Evolutionary conservation across 2,329 filamentous ascomycete genomes (phyloP).

Genomic region (Apiospora malaysiana): DNA sequence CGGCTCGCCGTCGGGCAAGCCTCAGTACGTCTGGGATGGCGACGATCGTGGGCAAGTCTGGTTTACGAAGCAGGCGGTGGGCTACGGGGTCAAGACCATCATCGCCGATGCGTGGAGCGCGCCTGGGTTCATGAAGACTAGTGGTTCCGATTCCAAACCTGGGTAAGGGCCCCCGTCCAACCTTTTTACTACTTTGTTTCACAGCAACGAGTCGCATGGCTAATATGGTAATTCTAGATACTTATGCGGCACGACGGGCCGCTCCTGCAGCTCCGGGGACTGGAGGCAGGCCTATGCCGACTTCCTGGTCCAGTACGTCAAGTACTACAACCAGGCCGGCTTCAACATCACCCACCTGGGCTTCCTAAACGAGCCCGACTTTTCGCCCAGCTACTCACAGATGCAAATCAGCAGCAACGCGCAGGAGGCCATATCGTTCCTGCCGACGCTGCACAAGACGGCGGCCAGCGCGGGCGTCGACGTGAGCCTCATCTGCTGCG

Average conservation of each 20-base stretch:
- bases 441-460: slow-evolving; percentile 45
- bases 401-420: slow-evolving; percentile 42
- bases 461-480: slow-evolving; percentile 45
- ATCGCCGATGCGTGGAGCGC: slow-evolving; percentile 54
- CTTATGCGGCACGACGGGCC: slow-evolving; percentile 47
- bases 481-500: slow-evolving; percentile 51
- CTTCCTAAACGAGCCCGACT: slow-evolving; percentile 52
- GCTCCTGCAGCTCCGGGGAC: slow-evolving; percentile 47
- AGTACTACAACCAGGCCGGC: slow-evolving; percentile 50
- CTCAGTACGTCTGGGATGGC: slow-evolving; percentile 52
- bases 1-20: slow-evolving; percentile 46
- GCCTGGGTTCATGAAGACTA: slow-evolving; percentile 56
- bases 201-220: not conserved
- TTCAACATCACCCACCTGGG: slow-evolving; percentile 53
- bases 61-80: slow-evolving; percentile 54
- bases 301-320: slow-evolving; percentile 54
- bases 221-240: slow-evolving; percentile 29
- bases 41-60: slow-evolving; percentile 57
- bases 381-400: slow-evolving; percentile 43
- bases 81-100: slow-evolving; percentile 45
- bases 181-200: not conserved
- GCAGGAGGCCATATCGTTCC: slow-evolving; percentile 35
- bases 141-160: slow-evolving; percentile 39
- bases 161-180: slow-evolving; percentile 25
- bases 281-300: slow-evolving; percentile 56